Evolutionary conservation across 768 basidiomycete genomes (phyloP), one percentile per base, ranked within the genome.

Genomic region (Mycena belliarum): DNA sequence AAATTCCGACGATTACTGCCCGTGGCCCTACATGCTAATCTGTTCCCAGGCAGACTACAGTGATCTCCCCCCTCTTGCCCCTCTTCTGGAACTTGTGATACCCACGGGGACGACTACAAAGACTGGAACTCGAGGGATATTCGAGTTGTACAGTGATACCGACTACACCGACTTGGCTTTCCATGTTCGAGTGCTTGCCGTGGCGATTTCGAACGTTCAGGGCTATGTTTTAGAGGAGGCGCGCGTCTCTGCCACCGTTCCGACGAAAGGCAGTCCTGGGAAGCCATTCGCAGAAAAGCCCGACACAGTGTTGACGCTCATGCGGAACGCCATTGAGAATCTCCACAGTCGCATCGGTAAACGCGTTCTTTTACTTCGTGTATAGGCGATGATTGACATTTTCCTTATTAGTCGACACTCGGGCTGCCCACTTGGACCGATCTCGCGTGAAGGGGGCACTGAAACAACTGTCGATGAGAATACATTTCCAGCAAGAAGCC

Each of bases 341-440:
- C 38, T 64, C 29, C 59, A 64, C 50, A 55, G 63, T 25, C 51
- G 55, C 21, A 64, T 64, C n/a, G 44, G 63, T 64, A 18, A 16
- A 54, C 49, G 28, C 12, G 29, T 6, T 32, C 29, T 33, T 55
- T 50, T n/a, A 9, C 6, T 44, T 47, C n/a, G 10, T 15, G 26
- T 12, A 9, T 43, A 11, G 52, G 14, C 11, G 8, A 35, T 37
- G 26, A 41, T 37, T 53, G 52, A 38, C 35, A 33, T n/a, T 26
- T 33, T 35, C 41, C 11, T 23, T 6, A 14, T 57, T 12, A 90
- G 88, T 82, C 44, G 90, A 92, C 67, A 85, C 84, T 3, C 86
- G 88, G 44, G 89, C 87, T 25, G 83, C 86, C 2, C 83, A 89
- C 69, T 76, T 93, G 32, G 89, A 91, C 60, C 84, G 91, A 45